Evolutionary conservation across 2,329 filamentous ascomycete genomes (phyloP).

Genomic region (Chrysoporthe puriensis): DNA sequence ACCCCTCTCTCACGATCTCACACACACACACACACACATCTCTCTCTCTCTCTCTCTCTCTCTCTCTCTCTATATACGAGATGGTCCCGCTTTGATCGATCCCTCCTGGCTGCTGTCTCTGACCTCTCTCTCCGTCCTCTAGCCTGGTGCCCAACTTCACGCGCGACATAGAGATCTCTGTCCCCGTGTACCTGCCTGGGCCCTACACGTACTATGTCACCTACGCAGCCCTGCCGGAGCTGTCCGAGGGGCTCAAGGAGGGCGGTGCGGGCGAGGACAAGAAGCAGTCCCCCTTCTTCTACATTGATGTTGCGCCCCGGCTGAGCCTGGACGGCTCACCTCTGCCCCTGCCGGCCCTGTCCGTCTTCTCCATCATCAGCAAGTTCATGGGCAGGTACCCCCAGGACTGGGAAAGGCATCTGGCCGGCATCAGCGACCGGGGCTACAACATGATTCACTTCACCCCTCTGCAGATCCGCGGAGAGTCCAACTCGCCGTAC

Average conservation of each 20-base stretch:
- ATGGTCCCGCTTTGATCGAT: too few relatives aligned
- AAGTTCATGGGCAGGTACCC: slow-evolving; percentile 98
- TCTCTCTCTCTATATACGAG: too few relatives aligned
- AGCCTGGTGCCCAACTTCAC: slow-evolving; percentile 94
- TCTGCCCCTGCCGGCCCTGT: slow-evolving; percentile 83
- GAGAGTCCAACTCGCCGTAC: slow-evolving; percentile 93
- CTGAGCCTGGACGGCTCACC: slow-evolving; percentile 74
- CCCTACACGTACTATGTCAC: slow-evolving; percentile 95
- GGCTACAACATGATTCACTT: slow-evolving; percentile 99
- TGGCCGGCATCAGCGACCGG: slow-evolving; percentile 83
- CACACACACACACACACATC: too few relatives aligned
- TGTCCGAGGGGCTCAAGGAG: slow-evolving; percentile 60
- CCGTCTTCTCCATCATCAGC: slow-evolving; percentile 90
- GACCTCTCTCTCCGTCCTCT: slow-evolving; percentile 20
- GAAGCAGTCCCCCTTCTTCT: slow-evolving; percentile 77
- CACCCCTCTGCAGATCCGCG: slow-evolving; percentile 87
- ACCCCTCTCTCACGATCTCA: too few relatives aligned
- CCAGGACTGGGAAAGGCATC: slow-evolving; percentile 84
- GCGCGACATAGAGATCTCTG: slow-evolving; percentile 83
- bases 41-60: too few relatives aligned
- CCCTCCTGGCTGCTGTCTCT: slow-evolving; percentile 5
- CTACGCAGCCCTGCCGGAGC: slow-evolving; percentile 82
- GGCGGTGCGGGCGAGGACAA: slow-evolving; percentile 54
- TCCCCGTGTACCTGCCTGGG: slow-evolving; percentile 81
- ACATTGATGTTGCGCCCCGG: slow-evolving; percentile 89